Percentiles rank a stretch among this genome's conserved stretches.
Evolutionary conservation across 1,284 basidiomycete genomes (phyloP).

Genomic region (Heterobasidion parviporum): DNA sequence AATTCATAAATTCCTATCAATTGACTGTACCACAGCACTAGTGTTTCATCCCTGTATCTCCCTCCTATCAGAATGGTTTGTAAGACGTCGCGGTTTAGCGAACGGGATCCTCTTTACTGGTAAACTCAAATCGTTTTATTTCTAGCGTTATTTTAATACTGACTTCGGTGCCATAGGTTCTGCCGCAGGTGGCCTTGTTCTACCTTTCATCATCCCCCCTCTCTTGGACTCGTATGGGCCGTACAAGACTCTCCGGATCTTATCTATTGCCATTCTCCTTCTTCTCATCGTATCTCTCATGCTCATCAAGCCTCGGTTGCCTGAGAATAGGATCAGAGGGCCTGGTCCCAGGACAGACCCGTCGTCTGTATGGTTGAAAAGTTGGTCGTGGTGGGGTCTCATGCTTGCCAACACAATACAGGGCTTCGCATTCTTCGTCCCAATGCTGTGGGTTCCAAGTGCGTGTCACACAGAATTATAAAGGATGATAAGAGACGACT

Average conservation of each 20-base stretch:
- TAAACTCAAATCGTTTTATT: background rate
- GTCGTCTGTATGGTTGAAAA: constrained; percentile 16
- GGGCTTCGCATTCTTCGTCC: constrained; percentile 25
- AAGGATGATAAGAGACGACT: no score
- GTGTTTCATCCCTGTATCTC: constrained; percentile 27
- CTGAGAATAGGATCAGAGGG: constrained; percentile 16
- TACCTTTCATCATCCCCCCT: constrained; percentile 25
- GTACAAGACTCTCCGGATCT: constrained; percentile 19
- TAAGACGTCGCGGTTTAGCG: constrained; percentile 28
- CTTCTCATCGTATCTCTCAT: constrained; percentile 20
- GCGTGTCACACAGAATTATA: constrained; percentile 4
- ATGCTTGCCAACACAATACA: constrained; percentile 25
- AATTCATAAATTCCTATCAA: background rate
- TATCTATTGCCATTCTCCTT: constrained; percentile 17
- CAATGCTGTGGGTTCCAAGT: constrained; percentile 28
- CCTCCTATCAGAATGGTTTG: constrained; percentile 36
- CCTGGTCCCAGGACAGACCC: constrained; percentile 12
- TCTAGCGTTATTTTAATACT: background rate
- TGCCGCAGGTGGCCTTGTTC: constrained; percentile 26
- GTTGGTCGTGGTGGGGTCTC: constrained; percentile 21
- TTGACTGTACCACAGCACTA: constrained; percentile 17
- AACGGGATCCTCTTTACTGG: constrained; percentile 33
- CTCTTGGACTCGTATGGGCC: constrained; percentile 21
- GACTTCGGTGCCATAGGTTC: constrained; percentile 16
- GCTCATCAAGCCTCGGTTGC: constrained; percentile 26